Percentiles rank a stretch among this genome's conserved stretches.
Conservation (phyloP, 129 eudicot genomes). For the Ambrosia trifida region DNA sequence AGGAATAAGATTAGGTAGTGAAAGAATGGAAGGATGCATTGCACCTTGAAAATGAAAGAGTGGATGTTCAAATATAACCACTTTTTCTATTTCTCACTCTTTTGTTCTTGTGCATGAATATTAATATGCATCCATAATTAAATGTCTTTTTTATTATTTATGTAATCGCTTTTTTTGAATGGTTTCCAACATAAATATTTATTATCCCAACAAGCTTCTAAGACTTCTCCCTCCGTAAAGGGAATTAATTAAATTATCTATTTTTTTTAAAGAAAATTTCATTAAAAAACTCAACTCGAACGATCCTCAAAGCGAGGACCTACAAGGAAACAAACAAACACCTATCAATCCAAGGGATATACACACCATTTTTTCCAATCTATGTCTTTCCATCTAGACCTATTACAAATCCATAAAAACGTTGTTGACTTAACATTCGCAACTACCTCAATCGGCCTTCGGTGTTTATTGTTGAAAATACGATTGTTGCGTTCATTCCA, state of each 20-base stretch:
- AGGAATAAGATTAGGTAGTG: constrained; percentile 27
- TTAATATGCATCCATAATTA: constrained; percentile 6
- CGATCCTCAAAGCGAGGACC: no score
- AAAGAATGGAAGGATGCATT: constrained; percentile 31
- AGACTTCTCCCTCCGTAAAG: background rate
- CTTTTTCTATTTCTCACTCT: constrained; percentile 20
- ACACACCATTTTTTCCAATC: no score
- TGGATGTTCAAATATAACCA: constrained; percentile 25
- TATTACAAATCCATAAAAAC: no score
- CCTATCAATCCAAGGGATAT: no score
- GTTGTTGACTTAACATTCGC: no score
- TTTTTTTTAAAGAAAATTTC: no score
- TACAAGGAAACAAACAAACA: no score
- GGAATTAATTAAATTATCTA: background rate
- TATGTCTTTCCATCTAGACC: no score
- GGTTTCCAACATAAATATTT: constrained; percentile 15
- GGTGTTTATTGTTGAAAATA: no score
- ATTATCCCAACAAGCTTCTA: constrained; percentile 16
- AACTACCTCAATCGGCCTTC: no score
- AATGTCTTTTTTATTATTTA: constrained; percentile 4
- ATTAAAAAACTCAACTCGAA: no score
- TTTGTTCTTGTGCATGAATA: constrained; percentile 31
- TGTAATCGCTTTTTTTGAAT: background rate
- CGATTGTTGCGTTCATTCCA: no score
- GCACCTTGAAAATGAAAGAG: constrained; percentile 27